A percentile compares a stretch with the other conserved stretches of the same genome.
Evolutionary conservation across 2,329 filamentous ascomycete species (phyloP).

Genomic region (Cercospora sojina): DNA sequence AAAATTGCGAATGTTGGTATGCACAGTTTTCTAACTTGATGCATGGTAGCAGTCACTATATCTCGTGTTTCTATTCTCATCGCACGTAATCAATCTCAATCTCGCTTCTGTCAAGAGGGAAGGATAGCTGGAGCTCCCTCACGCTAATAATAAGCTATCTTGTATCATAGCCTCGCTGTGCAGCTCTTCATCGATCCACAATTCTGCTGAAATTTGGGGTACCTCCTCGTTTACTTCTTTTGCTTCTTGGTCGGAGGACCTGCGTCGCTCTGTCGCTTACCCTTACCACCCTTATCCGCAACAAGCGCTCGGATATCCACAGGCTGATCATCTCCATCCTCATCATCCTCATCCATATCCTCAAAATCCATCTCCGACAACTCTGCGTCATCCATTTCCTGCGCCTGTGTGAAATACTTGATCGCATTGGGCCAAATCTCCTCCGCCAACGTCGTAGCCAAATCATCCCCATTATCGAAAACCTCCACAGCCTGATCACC

Average conservation of each 20-base stretch:
- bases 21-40: too few species aligned
- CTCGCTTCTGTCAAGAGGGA: too few species aligned
- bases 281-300: conserved; percentile 46
- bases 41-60: too few species aligned
- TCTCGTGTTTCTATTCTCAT: too few species aligned
- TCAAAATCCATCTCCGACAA: conserved; percentile 70
- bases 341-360: conserved; percentile 50
- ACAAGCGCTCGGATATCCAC: conserved; percentile 50
- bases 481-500: conserved; percentile 74
- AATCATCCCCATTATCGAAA: conserved; percentile 80
- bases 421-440: conserved; percentile 87
- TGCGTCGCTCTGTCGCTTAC: conserved; percentile 43
- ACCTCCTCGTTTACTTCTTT: conserved; percentile 32
- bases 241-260: conserved; percentile 42
- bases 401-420: conserved; percentile 76
- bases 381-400: conserved; percentile 63
- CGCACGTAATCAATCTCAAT: too few species aligned
- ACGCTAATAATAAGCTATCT: neutral
- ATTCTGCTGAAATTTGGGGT: neutral
- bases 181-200: neutral
- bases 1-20: neutral
- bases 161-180: neutral
- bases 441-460: conserved; percentile 78
- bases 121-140: neutral
- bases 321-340: conserved; percentile 54